phyloP scores from a whole-genome alignment of 768 basidiomycete species.

The Suillus subluteus region DNA sequence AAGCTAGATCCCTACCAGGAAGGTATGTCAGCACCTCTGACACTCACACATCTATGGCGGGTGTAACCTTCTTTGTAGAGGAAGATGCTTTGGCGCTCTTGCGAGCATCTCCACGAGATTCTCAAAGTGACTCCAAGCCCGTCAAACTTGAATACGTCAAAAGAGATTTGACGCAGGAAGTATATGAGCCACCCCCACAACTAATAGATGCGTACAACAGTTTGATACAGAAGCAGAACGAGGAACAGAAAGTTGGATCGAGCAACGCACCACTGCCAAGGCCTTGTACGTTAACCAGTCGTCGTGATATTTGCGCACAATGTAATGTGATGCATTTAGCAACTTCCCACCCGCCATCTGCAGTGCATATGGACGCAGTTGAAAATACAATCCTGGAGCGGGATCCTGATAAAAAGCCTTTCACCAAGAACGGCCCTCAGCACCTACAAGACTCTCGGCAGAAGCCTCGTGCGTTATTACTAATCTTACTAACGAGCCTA shows the following conservation, averaged over 20 bases:
- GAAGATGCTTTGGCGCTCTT: conserved; percentile 26
- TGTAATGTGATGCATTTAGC: neutral
- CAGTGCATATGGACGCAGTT: conserved; percentile 17
- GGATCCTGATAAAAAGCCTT: neutral
- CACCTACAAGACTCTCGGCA: neutral
- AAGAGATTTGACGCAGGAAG: conserved; percentile 14
- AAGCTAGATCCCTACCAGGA: conserved; percentile 35
- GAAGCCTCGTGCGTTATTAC: neutral
- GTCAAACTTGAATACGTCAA: conserved; percentile 19
- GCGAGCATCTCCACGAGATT: conserved; percentile 9
- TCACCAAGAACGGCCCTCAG: neutral
- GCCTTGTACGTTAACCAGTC: conserved; percentile 3
- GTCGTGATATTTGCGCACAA: neutral
- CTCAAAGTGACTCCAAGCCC: conserved; percentile 16
- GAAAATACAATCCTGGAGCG: neutral
- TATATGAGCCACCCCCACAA: conserved; percentile 18
- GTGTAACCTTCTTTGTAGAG: conserved; percentile 17
- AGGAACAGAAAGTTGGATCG: neutral
- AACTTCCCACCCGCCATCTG: conserved; percentile 15
- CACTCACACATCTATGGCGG: neutral
- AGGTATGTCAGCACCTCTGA: conserved; percentile 14
- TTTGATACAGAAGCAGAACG: neutral
- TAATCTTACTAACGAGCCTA: neutral
- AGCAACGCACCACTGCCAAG: neutral
- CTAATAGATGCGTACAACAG: conserved; percentile 19